Base-by-base conservation (phyloP, 352 stramenopile genomes). In the Phytopythium montanum region DNA sequence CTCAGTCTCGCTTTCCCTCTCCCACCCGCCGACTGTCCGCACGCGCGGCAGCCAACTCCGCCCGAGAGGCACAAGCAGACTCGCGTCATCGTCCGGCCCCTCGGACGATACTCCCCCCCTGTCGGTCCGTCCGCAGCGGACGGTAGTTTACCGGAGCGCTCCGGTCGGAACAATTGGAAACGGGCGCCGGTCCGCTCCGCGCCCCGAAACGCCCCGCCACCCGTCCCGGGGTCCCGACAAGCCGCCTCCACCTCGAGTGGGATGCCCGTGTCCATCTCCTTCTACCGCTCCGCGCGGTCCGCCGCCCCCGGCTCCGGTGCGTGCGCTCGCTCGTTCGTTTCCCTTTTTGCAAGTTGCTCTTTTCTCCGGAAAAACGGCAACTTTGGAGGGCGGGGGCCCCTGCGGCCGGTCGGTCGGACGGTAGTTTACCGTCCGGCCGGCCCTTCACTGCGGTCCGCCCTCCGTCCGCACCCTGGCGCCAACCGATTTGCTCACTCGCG, bases 191-290 rank as follows among this genome's bases (percentile, higher is more conserved):
- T n/a, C n/a, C n/a, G n/a, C n/a, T n/a, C n/a, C n/a, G n/a, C n/a
- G n/a, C 21, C 21, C 9, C 42, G 21, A 49, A 49, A 29, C 42
- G 42, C 6, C 41, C 19, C 26, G 10, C 31, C 31, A 10, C 31
- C 7, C 41, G 41, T 49, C 44, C 23, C 44, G 21, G n/a, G 19
- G 41, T 49, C 44, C 23, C 44, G 21, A 31, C 44, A 29, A 18
- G 44, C 2, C 16, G 21, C 5, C 7, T 7, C 14, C 16, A 19
- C 38, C n/a, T n/a, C n/a, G n/a, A n/a, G n/a, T n/a, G 1, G 7
- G 44, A 79, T 79, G 71, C 72, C 69, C 60, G 60, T 80, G 59
- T 80, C 69, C 55, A 80, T 80, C 59, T 75, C 66, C 25, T 80
- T 80, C 63, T 77, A 75, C 54, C 63, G 75, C 63, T 73, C 38